A percentile compares a stretch with the other conserved stretches of the same genome.
Evolutionary conservation across 1,139 yeast genomes (phyloP).

Genomic region (Yamadazyma epiphylla): DNA sequence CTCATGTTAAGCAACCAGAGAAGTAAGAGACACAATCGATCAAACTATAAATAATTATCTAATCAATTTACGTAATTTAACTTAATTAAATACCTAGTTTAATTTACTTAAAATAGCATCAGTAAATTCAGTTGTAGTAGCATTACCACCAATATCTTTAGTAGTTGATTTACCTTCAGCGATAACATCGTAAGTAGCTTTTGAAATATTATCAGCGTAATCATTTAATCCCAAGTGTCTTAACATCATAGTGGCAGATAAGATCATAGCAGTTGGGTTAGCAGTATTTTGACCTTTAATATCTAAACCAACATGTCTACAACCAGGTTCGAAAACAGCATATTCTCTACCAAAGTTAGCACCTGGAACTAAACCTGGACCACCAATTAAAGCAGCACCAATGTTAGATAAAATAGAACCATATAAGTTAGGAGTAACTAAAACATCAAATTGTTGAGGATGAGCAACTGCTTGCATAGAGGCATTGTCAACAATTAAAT

Average conservation of each 20-base stretch:
- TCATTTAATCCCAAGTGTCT: constrained; percentile 89
- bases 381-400: constrained; percentile 98
- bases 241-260: constrained; percentile 85
- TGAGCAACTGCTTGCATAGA: constrained; percentile 98
- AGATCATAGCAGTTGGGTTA: constrained; percentile 97
- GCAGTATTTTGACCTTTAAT: constrained; percentile 92
- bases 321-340: constrained; percentile 99
- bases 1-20: no score
- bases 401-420: constrained; percentile 96
- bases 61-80: not conserved
- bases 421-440: constrained; percentile 96
- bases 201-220: constrained; percentile 79
- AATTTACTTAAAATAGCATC: constrained; percentile 73
- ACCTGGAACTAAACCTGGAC: constrained; percentile 98
- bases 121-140: constrained; percentile 92
- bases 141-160: constrained; percentile 82
- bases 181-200: constrained; percentile 85
- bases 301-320: constrained; percentile 98
- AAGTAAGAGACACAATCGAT: no score
- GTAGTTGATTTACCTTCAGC: constrained; percentile 83
- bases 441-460: constrained; percentile 97
- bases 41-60: no score
- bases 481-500: constrained; percentile 97
- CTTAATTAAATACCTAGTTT: constrained; percentile 18
- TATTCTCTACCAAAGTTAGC: constrained; percentile 97